These are phyloP conservation scores for Waitea zeae DNA, from an alignment of 1,284 basidiomycete species.

Conservation along the genomic window DNA sequence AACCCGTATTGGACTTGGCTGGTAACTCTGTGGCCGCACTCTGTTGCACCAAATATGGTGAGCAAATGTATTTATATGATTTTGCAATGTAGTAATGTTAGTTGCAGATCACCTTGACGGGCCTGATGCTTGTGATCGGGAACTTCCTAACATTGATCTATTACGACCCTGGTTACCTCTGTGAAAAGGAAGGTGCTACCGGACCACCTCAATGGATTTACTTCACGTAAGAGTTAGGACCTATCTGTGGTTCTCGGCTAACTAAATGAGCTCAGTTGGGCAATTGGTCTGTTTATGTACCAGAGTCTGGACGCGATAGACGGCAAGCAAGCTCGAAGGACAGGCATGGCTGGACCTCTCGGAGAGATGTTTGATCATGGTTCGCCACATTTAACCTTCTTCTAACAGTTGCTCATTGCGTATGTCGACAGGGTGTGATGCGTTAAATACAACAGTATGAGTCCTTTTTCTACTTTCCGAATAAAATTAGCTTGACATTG, in stretches of 20 bases:
- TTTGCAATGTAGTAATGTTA: neutral
- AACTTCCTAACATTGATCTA: constrained; percentile 78
- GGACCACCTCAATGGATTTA: constrained; percentile 75
- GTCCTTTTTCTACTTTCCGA: neutral
- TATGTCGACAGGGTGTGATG: too few species aligned
- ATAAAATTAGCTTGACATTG: too few species aligned
- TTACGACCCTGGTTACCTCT: constrained; percentile 65
- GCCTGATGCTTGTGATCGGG: constrained; percentile 65
- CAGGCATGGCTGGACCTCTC: constrained; percentile 90
- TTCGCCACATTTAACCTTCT: too few species aligned
- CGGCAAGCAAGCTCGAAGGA: constrained; percentile 87
- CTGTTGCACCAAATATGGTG: constrained; percentile 84
- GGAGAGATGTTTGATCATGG: constrained; percentile 98
- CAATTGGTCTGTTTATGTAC: constrained; percentile 79
- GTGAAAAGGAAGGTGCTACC: constrained; percentile 39
- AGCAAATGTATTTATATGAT: constrained; percentile 12
- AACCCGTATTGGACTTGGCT: constrained; percentile 93
- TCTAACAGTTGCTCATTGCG: too few species aligned
- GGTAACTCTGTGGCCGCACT: constrained; percentile 78
- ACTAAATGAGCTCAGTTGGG: constrained; percentile 69
- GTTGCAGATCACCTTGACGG: constrained; percentile 66
- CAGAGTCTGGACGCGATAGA: constrained; percentile 85
- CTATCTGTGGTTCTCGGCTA: constrained; percentile 3
- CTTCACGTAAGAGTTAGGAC: constrained; percentile 54
- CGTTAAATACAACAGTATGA: constrained; percentile 83